Conservation (phyloP, 169 alveolate genomes). For the Cryptosporidium baileyi region DNA sequence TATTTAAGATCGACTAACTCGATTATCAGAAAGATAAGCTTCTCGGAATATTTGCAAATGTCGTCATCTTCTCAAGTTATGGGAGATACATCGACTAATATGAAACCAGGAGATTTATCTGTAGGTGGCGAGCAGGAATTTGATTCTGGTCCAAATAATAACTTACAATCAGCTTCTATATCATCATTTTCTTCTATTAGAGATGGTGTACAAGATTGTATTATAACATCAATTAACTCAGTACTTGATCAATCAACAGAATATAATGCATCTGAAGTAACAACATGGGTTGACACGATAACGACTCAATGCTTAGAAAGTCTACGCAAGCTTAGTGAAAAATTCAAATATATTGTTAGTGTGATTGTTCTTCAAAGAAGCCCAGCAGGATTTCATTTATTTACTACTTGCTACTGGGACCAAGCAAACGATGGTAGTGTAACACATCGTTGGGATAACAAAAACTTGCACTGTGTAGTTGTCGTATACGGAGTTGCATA, state of each 20-base stretch:
- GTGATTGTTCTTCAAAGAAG: constrained; percentile 80
- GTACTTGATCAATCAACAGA: constrained; percentile 64
- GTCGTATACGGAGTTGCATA: constrained; percentile 76
- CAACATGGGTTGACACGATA: constrained; percentile 74
- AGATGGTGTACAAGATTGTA: constrained; percentile 66
- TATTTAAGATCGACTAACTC: too few species aligned
- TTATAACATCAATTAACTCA: constrained; percentile 59
- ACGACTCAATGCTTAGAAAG: constrained; percentile 70
- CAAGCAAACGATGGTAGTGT: constrained; percentile 82
- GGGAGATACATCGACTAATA: constrained; percentile 7
- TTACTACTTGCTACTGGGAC: constrained; percentile 87
- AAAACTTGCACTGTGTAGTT: constrained; percentile 78
- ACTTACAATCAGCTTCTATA: constrained; percentile 18
- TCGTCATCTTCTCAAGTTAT: constrained; percentile 26
- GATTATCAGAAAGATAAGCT: too few species aligned
- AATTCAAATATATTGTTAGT: constrained; percentile 80
- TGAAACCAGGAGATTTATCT: constrained; percentile 1
- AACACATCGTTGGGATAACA: constrained; percentile 81
- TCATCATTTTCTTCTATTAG: constrained; percentile 56
- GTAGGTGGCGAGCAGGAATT: constrained; percentile 50
- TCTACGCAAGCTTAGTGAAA: constrained; percentile 70
- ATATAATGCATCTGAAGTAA: constrained; percentile 65
- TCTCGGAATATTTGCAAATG: too few species aligned
- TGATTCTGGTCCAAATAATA: constrained; percentile 11
- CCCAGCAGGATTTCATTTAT: constrained; percentile 82